phyloP scores from a whole-genome alignment of 345 rosid genomes.

The Salix purpurea region DNA sequence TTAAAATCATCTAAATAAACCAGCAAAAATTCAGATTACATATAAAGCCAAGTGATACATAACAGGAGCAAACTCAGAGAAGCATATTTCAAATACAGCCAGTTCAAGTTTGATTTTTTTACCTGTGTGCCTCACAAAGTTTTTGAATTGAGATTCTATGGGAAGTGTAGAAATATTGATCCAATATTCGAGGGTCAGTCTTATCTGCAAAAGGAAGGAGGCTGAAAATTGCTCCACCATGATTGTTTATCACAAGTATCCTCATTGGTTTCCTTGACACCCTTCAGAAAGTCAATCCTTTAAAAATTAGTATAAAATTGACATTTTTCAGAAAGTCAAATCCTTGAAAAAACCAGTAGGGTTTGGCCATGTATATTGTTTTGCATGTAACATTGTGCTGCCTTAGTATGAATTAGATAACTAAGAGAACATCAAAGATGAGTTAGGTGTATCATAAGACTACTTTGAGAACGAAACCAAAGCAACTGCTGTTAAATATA shows the following conservation, averaged over 20 bases:
- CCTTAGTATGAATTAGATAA: too few species aligned
- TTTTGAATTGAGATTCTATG: slow-evolving; percentile 69
- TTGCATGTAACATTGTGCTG: too few species aligned
- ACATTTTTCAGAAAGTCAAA: neutral
- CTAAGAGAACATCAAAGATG: too few species aligned
- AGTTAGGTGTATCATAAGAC: too few species aligned
- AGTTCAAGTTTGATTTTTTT: slow-evolving; percentile 17
- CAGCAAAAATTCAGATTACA: neutral
- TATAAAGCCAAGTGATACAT: neutral
- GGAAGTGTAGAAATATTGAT: slow-evolving; percentile 77
- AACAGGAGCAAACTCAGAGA: neutral
- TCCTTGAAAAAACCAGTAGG: neutral
- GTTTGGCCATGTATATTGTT: too few species aligned
- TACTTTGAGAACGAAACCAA: neutral
- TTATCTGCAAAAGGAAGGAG: slow-evolving; percentile 82
- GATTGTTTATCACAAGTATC: slow-evolving; percentile 85
- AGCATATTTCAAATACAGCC: neutral
- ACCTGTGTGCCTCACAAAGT: slow-evolving; percentile 88
- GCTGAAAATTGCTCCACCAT: slow-evolving; percentile 96
- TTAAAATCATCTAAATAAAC: too few species aligned
- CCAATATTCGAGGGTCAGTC: slow-evolving; percentile 59
- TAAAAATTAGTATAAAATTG: slow-evolving; percentile 6
- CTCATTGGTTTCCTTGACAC: slow-evolving; percentile 68
- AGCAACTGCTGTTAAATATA: neutral
- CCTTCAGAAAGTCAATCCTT: slow-evolving; percentile 39